A percentile compares a stretch with the other conserved stretches of the same genome.
Conservation (phyloP, 129 eudicot genomes). For the Flaveria bidentis region DNA sequence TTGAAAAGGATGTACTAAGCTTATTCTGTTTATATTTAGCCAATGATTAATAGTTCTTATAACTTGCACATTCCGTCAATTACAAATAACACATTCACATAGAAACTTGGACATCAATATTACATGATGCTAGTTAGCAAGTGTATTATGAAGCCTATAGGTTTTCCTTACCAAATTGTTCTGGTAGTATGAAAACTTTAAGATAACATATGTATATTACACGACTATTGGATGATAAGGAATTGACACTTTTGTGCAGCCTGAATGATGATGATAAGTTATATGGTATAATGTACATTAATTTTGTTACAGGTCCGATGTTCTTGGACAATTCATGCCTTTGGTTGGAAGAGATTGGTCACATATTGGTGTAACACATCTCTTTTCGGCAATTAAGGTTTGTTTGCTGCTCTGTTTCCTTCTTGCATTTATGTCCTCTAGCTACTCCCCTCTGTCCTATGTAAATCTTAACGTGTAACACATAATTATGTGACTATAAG, state of each 20-base stretch:
- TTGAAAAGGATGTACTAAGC: not conserved
- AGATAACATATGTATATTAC: no score
- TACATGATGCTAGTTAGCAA: not conserved
- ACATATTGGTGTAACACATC: slow-evolving; percentile 95
- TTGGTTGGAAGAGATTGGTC: slow-evolving; percentile 99
- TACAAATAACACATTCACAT: not conserved
- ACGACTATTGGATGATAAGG: no score
- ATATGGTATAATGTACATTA: slow-evolving; percentile 1
- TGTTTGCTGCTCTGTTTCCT: slow-evolving; percentile 3
- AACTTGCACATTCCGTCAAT: not conserved
- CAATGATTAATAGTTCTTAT: not conserved
- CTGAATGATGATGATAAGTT: no score
- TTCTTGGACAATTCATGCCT: slow-evolving; percentile 99
- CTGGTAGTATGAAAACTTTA: not conserved
- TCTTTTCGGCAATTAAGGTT: slow-evolving; percentile 94
- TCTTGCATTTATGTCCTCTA: not conserved
- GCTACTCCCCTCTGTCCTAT: not conserved
- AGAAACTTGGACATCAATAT: slow-evolving; percentile 9
- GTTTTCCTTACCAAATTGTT: no score
- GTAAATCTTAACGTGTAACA: not conserved
- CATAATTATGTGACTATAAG: not conserved
- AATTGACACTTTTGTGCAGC: no score
- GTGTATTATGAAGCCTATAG: not conserved
- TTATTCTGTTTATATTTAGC: not conserved
- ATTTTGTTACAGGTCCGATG: slow-evolving; percentile 75